These are phyloP conservation scores for Argentina anserina DNA, from an alignment of 306 rosid species.

Conservation along the genomic window DNA sequence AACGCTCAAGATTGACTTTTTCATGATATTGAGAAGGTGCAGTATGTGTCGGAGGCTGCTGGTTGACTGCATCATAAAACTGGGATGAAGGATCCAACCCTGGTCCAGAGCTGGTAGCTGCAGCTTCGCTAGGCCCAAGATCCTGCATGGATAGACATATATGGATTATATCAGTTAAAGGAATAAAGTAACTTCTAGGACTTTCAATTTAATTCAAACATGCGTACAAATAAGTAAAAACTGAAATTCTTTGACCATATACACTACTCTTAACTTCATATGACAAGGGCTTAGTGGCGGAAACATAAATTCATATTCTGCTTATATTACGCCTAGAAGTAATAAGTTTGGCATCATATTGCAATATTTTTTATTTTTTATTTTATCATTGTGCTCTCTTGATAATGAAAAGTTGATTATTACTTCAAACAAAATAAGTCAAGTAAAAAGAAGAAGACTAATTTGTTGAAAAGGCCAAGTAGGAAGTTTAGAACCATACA, in stretches of 20 bases:
- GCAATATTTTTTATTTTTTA: no score
- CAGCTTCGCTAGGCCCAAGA: conserved; percentile 46
- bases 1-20: conserved; percentile 37
- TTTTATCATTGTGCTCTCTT: background rate
- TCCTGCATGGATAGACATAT: conserved; percentile 53
- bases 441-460: background rate
- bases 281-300: background rate
- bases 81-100: conserved; percentile 44
- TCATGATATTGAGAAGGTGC: conserved; percentile 36
- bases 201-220: background rate
- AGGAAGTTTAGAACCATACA: conserved; percentile 41
- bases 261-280: background rate
- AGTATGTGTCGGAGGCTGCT: conserved; percentile 20
- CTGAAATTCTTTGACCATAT: background rate
- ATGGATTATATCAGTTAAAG: background rate
- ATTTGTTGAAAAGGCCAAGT: conserved; percentile 7
- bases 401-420: background rate
- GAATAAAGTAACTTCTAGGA: background rate
- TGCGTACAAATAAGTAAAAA: background rate
- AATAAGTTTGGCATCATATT: no score
- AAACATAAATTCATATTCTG: background rate
- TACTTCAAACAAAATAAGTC: background rate
- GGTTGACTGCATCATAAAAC: conserved; percentile 41
- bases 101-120: conserved; percentile 38
- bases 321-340: background rate